Evolutionary conservation across 1,284 basidiomycete genomes (phyloP), one percentile per base, ranked within the genome.

Genomic region (Stygiomarasmius scandens): DNA sequence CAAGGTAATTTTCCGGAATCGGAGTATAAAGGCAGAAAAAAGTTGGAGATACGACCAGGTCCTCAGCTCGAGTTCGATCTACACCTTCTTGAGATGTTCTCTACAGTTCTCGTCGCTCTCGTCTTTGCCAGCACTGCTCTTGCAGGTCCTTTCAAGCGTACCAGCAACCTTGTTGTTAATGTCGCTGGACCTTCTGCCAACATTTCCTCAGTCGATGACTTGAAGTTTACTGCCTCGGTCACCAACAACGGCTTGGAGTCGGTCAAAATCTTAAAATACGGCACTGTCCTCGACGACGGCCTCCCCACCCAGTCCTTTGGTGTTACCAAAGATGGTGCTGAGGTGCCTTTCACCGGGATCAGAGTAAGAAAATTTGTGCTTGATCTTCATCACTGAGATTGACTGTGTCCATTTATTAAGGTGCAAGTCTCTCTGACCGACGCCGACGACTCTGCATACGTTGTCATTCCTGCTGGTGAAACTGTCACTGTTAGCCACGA

Each of bases 291-390:
- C 55, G 38, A 41, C n/a, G 78, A 81, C 55, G 66, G 74, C 41
- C 65, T 76, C 14, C 77, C 77, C 8, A 79, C 77, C 23, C 74
- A 71, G 62, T 78, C 77, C 3, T 80, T 81, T 68, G 65, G 63
- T 4, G 71, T 80, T 56, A 76, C 70, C 51, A 76, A 76, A 64
- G 72, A 74, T 58, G 76, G 73, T n/a, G 56, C 63, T n/a, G 62
- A 63, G 4, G 74, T 78, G 44, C 57, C 70, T 22, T 80, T 80
- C 69, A 75, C 69, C 20, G 78, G 78, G 34, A 65, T 78, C 60
- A 76, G 76, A 71, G 74, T 78, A 52, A 44, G 3, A 32, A 6
- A 32, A 6, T 32, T 5, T 12, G 12, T 5, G 6, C 12, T 32
- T 32, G 5, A 12, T 32, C 12, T 32, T 32, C 29, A 32, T 12